Conservation (phyloP, 2,329 filamentous ascomycete species). For the Sporothrix brasiliensis region DNA sequence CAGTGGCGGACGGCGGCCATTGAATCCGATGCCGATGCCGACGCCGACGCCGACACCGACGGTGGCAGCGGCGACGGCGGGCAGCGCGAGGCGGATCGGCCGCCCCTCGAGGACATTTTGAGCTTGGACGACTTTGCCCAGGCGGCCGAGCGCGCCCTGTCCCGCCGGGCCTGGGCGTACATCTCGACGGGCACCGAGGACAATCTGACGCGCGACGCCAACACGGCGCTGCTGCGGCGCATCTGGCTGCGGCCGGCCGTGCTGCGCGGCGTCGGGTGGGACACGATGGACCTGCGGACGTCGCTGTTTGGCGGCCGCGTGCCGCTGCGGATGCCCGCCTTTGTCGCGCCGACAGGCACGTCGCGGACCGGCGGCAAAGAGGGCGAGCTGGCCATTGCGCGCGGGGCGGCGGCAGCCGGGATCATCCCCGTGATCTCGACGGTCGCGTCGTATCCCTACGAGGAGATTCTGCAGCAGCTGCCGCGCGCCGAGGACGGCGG, state of each 20-base stretch:
- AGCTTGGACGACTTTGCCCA: conserved; percentile 53
- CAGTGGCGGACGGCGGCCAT: conserved; percentile 33
- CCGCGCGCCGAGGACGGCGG: conserved; percentile 45
- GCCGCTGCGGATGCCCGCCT: conserved; percentile 48
- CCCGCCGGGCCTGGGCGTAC: conserved; percentile 57
- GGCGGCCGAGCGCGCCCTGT: conserved; percentile 50
- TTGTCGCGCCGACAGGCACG: conserved; percentile 55
- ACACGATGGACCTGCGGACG: conserved; percentile 45
- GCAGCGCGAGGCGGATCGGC: conserved; percentile 4
- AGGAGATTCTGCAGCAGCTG: conserved; percentile 34
- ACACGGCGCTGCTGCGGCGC: conserved; percentile 52
- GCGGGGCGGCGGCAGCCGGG: conserved; percentile 51
- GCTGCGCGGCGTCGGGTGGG: conserved; percentile 50
- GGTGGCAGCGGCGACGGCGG: conserved; percentile 7
- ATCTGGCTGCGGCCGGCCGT: conserved; percentile 58
- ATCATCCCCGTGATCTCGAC: conserved; percentile 51
- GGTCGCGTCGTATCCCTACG: conserved; percentile 36
- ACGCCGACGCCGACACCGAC: no score
- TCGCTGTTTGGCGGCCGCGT: conserved; percentile 49
- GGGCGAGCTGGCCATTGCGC: conserved; percentile 56
- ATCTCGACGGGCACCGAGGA: conserved; percentile 59
- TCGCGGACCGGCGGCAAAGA: conserved; percentile 55
- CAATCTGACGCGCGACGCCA: conserved; percentile 53
- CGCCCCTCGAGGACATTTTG: conserved; percentile 35
- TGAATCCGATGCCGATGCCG: conserved; percentile 32